These are phyloP conservation scores for Platanthera guangdongensis DNA, from an alignment of 106 monocot species.

Conservation along the genomic window DNA sequence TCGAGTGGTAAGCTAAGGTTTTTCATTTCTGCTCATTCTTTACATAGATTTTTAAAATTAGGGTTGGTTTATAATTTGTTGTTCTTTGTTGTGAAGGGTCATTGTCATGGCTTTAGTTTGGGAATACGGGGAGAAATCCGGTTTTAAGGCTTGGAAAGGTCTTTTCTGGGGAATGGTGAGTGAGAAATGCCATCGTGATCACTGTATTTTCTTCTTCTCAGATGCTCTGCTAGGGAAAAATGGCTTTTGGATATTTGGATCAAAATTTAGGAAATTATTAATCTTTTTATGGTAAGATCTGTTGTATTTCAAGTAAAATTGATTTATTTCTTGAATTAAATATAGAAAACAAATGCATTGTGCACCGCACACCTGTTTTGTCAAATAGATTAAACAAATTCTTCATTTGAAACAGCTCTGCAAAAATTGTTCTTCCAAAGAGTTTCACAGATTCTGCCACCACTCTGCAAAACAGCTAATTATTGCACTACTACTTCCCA, in stretches of 20 bases:
- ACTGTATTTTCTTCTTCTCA: not conserved
- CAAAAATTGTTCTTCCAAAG: no score
- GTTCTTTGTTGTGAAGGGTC: slow-evolving; percentile 32
- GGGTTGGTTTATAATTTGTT: not conserved
- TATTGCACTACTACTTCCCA: no score
- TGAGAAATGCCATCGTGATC: not conserved
- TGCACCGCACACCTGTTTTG: no score
- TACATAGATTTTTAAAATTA: no score
- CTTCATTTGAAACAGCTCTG: no score
- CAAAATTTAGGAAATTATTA: not conserved
- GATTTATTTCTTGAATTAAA: not conserved
- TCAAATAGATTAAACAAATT: no score
- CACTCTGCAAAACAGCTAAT: no score
- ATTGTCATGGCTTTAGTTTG: slow-evolving; percentile 82
- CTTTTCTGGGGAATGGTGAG: slow-evolving; percentile 94
- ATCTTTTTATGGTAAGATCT: no score
- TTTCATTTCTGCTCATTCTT: no score
- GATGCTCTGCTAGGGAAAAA: not conserved
- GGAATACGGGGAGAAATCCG: slow-evolving; percentile 82
- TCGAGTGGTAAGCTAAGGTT: no score
- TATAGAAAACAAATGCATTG: not conserved
- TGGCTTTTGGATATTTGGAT: not conserved
- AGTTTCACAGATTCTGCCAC: no score
- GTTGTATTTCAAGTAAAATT: not conserved
- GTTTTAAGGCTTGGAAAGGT: slow-evolving; percentile 75